Evolutionary conservation across 371 early-diverging fungal genomes (phyloP).

Genomic region (Mucor irregularis): DNA sequence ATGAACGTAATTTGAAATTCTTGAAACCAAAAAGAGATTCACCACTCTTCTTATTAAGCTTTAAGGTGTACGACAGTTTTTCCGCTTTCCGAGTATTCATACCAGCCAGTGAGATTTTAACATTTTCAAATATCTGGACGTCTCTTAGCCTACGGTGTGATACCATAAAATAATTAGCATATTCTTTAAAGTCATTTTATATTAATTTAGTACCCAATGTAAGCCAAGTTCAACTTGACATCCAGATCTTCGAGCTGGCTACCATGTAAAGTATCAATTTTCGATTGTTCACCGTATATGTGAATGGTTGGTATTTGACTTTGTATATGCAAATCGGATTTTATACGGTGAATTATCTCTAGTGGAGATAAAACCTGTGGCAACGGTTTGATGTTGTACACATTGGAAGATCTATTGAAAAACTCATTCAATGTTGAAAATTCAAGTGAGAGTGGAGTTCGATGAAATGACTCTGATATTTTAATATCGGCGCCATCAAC

Average conservation of each 20-base stretch:
- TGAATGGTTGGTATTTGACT: constrained; percentile 16
- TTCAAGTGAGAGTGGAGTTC: constrained; percentile 4
- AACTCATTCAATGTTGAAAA: constrained; percentile 18
- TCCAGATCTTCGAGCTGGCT: constrained; percentile 2
- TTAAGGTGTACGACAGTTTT: no score
- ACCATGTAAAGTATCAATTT: constrained; percentile 7
- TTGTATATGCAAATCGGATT: constrained; percentile 13
- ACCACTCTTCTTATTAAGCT: no score
- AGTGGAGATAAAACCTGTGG: constrained; percentile 11
- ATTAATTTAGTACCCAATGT: constrained; percentile 5
- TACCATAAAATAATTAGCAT: no score
- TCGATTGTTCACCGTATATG: constrained; percentile 8
- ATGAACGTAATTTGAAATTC: constrained; percentile 35
- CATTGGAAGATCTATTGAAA: constrained; percentile 19
- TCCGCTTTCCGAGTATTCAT: no score
- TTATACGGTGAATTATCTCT: constrained; percentile 1
- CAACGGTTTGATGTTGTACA: background rate
- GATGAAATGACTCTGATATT: constrained; percentile 14
- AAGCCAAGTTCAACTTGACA: background rate
- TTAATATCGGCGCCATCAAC: background rate
- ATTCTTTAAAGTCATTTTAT: no score
- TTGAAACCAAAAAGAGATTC: no score
- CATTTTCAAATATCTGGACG: no score
- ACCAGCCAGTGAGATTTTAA: no score
- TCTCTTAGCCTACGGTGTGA: no score